Evolutionary conservation across 108 stramenopile genomes (phyloP).

Genomic region (Nitzschia sp.): DNA sequence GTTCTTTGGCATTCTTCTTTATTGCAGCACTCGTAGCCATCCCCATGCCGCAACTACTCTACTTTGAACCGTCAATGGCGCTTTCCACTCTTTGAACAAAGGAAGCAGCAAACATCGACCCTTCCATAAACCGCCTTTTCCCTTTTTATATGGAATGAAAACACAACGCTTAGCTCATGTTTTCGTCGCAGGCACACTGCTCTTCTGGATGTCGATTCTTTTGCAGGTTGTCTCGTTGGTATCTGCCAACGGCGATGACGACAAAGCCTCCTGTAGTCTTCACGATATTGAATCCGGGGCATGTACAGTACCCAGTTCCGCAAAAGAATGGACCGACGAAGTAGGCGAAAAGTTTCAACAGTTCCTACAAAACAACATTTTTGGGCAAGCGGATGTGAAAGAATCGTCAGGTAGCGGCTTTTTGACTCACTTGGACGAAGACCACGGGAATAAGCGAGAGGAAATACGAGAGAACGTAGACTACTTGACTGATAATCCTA

Average conservation of each 20-base stretch:
- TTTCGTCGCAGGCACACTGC: not conserved
- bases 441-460: not conserved
- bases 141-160: too few relatives aligned
- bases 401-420: not conserved
- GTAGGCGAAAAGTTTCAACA: slow-evolving; percentile 1
- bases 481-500: not conserved
- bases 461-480: not conserved
- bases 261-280: not conserved
- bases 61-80: too few relatives aligned
- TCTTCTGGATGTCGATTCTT: not conserved
- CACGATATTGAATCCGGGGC: not conserved
- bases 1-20: too few relatives aligned
- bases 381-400: slow-evolving; percentile 15
- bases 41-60: too few relatives aligned
- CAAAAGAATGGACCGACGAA: slow-evolving; percentile 13
- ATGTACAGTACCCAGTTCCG: not conserved
- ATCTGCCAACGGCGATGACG: too few relatives aligned
- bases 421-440: slow-evolving; percentile 1
- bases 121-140: too few relatives aligned
- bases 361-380: slow-evolving; percentile 21
- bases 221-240: not conserved
- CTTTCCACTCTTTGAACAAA: too few relatives aligned
- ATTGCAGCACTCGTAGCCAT: too few relatives aligned
- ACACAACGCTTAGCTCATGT: not conserved
- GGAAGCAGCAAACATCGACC: too few relatives aligned